A percentile compares a stretch with the other conserved stretches of the same genome.
Conservation (phyloP, 1,284 basidiomycete genomes). For the Taiwanofungus camphoratus region DNA sequence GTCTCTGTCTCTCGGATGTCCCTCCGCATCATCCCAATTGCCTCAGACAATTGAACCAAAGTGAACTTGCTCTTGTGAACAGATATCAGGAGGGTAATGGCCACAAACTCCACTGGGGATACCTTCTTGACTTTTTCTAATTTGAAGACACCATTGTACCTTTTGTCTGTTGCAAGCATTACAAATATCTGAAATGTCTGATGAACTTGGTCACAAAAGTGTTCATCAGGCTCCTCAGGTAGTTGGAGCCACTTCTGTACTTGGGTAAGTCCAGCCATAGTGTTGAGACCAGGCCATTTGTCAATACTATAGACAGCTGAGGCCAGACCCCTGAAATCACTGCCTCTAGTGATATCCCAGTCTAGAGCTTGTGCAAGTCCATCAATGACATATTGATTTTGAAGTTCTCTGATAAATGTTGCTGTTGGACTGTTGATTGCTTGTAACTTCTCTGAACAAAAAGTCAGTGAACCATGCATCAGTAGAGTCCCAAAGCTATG, state of each 20-base stretch:
- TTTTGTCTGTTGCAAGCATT: slow-evolving; percentile 30
- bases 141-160: slow-evolving; percentile 25
- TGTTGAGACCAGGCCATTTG: slow-evolving; percentile 31
- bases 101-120: slow-evolving; percentile 59
- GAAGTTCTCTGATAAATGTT: slow-evolving; percentile 46
- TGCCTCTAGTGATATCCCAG: slow-evolving; percentile 55
- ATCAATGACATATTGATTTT: slow-evolving; percentile 37
- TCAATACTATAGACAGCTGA: slow-evolving; percentile 48
- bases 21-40: slow-evolving; percentile 43
- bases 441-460: slow-evolving; percentile 54
- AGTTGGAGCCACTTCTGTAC: slow-evolving; percentile 53
- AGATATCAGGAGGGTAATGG: slow-evolving; percentile 46
- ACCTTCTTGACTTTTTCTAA: slow-evolving; percentile 37
- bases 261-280: slow-evolving; percentile 31
- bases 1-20: slow-evolving; percentile 35
- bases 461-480: neutral
- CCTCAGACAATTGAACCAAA: slow-evolving; percentile 34
- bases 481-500: neutral
- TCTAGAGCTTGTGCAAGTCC: slow-evolving; percentile 39
- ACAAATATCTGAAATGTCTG: slow-evolving; percentile 41
- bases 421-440: slow-evolving; percentile 50
- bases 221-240: slow-evolving; percentile 24
- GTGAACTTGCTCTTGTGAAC: slow-evolving; percentile 33
- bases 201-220: slow-evolving; percentile 32
- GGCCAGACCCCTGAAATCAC: slow-evolving; percentile 58